A percentile compares a stretch with the other conserved stretches of the same genome.
Evolutionary conservation across 495 filamentous ascomycete genomes (phyloP).

Genomic region (Neurospora discreta): DNA sequence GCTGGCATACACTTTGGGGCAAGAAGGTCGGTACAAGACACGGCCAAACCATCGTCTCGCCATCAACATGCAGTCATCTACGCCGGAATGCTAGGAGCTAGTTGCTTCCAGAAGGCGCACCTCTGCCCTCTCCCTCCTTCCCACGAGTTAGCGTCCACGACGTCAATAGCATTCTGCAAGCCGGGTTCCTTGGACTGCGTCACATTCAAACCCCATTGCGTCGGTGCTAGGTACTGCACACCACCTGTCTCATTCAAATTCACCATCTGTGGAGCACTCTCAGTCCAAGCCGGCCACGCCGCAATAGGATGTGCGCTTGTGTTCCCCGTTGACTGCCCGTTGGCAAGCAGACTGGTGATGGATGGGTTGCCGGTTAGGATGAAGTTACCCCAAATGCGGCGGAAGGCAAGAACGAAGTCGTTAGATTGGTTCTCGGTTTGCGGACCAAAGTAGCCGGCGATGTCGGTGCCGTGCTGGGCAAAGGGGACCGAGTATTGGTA

Average conservation of each 20-base stretch:
- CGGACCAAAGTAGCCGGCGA: conserved; percentile 40
- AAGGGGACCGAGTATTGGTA: conserved; percentile 54
- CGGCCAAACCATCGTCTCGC: neutral
- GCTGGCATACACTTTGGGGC: neutral
- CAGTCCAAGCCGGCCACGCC: conserved; percentile 28
- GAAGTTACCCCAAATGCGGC: conserved; percentile 44
- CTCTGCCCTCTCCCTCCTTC: conserved; percentile 45
- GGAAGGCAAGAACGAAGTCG: conserved; percentile 24
- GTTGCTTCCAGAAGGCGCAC: conserved; percentile 43
- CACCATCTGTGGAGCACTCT: conserved; percentile 25
- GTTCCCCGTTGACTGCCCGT: conserved; percentile 21
- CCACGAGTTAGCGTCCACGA: conserved; percentile 42
- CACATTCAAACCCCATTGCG: conserved; percentile 18
- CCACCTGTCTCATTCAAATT: conserved; percentile 49
- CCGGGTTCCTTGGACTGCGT: conserved; percentile 29
- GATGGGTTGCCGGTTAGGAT: conserved; percentile 41
- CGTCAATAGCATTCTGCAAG: conserved; percentile 33
- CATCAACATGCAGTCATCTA: conserved; percentile 2
- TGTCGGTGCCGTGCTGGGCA: conserved; percentile 46
- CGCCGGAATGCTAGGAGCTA: conserved; percentile 31
- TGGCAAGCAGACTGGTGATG: conserved; percentile 34
- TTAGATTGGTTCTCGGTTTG: conserved; percentile 10
- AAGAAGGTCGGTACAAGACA: neutral
- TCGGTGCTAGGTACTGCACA: conserved; percentile 12
- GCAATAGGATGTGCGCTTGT: conserved; percentile 15